phyloP scores from a whole-genome alignment of 2,329 filamentous ascomycete species.

The Curvularia spicifera region DNA sequence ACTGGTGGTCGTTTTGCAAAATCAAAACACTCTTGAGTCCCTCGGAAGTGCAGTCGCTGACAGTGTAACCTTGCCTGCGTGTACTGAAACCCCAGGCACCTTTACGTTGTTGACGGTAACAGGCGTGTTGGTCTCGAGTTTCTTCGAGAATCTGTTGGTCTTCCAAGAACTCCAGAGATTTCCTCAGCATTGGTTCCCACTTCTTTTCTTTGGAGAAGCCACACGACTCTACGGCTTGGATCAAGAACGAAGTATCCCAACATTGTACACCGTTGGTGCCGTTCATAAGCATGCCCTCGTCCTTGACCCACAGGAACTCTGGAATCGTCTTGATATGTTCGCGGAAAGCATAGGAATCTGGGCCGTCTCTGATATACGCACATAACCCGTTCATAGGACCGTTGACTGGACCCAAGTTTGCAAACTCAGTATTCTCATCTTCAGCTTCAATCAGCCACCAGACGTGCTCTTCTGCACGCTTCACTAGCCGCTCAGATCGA shows the following conservation, averaged over 20 bases:
- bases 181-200: constrained; percentile 82
- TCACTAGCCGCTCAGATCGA: constrained; percentile 68
- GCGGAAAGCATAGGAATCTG: constrained; percentile 71
- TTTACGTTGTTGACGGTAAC: constrained; percentile 89
- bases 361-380: constrained; percentile 85
- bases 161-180: constrained; percentile 84
- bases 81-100: constrained; percentile 97
- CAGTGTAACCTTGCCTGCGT: constrained; percentile 88
- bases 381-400: constrained; percentile 87
- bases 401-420: constrained; percentile 86
- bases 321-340: constrained; percentile 80
- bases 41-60: constrained; percentile 93
- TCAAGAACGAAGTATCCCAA: constrained; percentile 93
- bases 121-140: constrained; percentile 74
- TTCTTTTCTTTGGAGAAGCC: constrained; percentile 77
- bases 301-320: constrained; percentile 90
- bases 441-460: constrained; percentile 88
- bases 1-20: constrained; percentile 76
- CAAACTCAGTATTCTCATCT: constrained; percentile 89
- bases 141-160: constrained; percentile 90
- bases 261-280: constrained; percentile 98
- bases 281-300: constrained; percentile 91
- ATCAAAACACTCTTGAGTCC: constrained; percentile 85
- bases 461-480: constrained; percentile 78
- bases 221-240: constrained; percentile 80